Conservation (phyloP, 1,139 yeast genomes). For the Saccharomyces hybrid region DNA sequence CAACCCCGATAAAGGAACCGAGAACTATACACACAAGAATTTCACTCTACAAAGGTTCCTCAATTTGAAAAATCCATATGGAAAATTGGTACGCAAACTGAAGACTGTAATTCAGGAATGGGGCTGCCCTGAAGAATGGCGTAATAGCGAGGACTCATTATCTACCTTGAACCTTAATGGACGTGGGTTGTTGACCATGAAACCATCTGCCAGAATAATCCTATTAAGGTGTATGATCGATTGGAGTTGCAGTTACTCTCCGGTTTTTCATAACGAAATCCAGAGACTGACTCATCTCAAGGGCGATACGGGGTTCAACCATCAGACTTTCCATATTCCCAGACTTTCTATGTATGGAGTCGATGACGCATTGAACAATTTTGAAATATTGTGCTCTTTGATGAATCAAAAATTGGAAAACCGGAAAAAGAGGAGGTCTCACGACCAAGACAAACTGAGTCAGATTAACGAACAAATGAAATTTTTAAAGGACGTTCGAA, state of each 20-base stretch:
- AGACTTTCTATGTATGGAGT: slow-evolving; percentile 22
- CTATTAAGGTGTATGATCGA: slow-evolving; percentile 40
- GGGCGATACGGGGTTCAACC: slow-evolving; percentile 24
- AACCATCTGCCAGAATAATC: slow-evolving; percentile 42
- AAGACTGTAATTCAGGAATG: slow-evolving; percentile 19
- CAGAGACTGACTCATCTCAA: slow-evolving; percentile 22
- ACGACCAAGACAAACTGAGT: neutral
- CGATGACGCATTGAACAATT: slow-evolving; percentile 14
- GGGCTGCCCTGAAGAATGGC: slow-evolving; percentile 46
- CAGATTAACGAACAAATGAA: slow-evolving; percentile 5
- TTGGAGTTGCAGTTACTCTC: slow-evolving; percentile 44
- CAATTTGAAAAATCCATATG: slow-evolving; percentile 31
- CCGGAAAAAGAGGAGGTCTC: slow-evolving; percentile 3
- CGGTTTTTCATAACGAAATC: slow-evolving; percentile 37
- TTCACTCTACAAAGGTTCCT: neutral
- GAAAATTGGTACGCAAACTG: slow-evolving; percentile 32
- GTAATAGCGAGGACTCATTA: slow-evolving; percentile 14
- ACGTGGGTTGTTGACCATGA: slow-evolving; percentile 39
- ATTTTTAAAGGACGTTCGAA: slow-evolving; percentile 18
- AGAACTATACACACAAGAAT: neutral
- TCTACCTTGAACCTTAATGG: slow-evolving; percentile 14
- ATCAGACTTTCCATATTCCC: slow-evolving; percentile 23
- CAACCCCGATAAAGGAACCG: slow-evolving; percentile 9
- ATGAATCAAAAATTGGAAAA: slow-evolving; percentile 1
- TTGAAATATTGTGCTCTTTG: neutral